Percentiles rank a stretch among this genome's conserved stretches.
Conservation (phyloP, 805 yeast species). For the Pichia rugopelliculosa region DNA sequence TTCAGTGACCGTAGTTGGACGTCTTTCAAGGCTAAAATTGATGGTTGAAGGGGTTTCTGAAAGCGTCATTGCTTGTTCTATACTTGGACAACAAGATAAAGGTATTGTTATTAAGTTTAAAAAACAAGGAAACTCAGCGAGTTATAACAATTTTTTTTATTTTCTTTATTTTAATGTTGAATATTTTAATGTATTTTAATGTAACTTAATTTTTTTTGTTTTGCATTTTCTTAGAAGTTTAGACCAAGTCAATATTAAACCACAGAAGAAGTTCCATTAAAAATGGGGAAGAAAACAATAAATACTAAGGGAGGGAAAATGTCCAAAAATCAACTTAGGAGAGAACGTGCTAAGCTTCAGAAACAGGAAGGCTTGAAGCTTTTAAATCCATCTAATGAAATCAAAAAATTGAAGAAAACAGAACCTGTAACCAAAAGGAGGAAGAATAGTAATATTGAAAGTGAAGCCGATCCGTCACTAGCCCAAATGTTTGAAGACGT, state of each 20-base stretch:
- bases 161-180: no score
- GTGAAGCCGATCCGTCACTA: constrained; percentile 2
- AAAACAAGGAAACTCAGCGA: not conserved
- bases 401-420: not conserved
- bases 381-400: not conserved
- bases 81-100: not conserved
- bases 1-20: constrained; percentile 4
- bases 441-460: constrained; percentile 3
- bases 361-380: constrained; percentile 1
- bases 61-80: not conserved
- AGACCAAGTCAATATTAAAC: not conserved
- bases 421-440: not conserved
- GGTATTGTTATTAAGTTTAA: not conserved
- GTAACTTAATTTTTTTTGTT: not conserved
- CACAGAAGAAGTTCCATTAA: not conserved
- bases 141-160: not conserved
- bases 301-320: constrained; percentile 24
- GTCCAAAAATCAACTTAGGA: constrained; percentile 46
- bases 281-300: not conserved
- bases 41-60: not conserved
- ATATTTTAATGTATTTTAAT: no score
- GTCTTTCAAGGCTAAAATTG: not conserved
- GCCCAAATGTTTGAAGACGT: constrained; percentile 15
- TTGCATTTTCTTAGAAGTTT: not conserved
- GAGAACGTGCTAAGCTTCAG: constrained; percentile 39